Evolutionary conservation across 2,329 filamentous ascomycete species (phyloP).

Genomic region (Cytospora schulzeri): DNA sequence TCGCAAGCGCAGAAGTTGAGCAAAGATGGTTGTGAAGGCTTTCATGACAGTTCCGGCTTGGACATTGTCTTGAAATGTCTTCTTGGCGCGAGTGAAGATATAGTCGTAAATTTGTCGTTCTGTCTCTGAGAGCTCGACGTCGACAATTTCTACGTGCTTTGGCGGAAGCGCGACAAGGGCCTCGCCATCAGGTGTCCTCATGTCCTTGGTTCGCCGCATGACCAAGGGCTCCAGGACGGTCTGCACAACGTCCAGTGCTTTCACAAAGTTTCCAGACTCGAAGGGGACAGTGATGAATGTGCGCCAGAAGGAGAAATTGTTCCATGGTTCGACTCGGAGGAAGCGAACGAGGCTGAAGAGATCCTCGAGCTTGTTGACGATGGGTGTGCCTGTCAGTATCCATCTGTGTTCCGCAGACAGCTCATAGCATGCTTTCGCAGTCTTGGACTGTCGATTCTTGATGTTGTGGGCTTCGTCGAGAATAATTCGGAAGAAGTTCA

Average conservation of each 20-base stretch:
- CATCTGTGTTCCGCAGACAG: conserved; percentile 83
- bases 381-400: conserved; percentile 92
- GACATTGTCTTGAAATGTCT: conserved; percentile 81
- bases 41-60: conserved; percentile 93
- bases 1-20: conserved; percentile 87
- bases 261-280: conserved; percentile 90
- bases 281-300: conserved; percentile 98
- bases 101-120: conserved; percentile 93
- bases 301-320: conserved; percentile 98
- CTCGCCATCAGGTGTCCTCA: conserved; percentile 86
- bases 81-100: conserved; percentile 81
- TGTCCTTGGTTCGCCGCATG: conserved; percentile 91
- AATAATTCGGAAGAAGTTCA: conserved; percentile 94
- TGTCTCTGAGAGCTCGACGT: conserved; percentile 79
- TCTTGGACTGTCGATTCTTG: conserved; percentile 89
- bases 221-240: conserved; percentile 96
- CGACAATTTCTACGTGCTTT: conserved; percentile 80
- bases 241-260: conserved; percentile 93
- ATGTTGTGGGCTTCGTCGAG: conserved; percentile 95
- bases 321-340: conserved; percentile 94
- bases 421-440: conserved; percentile 92
- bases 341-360: conserved; percentile 92
- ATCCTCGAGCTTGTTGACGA: conserved; percentile 94
- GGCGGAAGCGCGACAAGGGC: conserved; percentile 78
- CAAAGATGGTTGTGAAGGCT: conserved; percentile 95